phyloP scores from a whole-genome alignment of 495 filamentous ascomycete genomes.

The Letharia lupina region DNA sequence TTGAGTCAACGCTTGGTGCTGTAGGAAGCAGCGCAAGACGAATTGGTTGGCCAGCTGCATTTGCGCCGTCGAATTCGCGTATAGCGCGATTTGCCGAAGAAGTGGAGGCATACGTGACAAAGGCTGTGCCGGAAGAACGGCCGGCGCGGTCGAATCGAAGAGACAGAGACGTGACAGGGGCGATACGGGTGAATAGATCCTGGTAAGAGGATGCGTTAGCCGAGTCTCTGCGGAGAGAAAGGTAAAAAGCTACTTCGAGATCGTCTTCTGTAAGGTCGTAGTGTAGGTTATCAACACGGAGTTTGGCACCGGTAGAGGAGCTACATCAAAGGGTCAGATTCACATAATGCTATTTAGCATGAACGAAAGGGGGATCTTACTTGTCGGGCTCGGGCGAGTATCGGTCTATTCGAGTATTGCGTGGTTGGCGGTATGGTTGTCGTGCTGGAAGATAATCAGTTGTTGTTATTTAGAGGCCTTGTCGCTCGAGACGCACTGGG shows the following conservation, averaged over 20 bases:
- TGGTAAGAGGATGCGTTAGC: conserved; percentile 29
- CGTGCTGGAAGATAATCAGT: conserved; percentile 23
- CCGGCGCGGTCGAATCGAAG: conserved; percentile 84
- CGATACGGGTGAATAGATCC: conserved; percentile 76
- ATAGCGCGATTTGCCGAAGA: conserved; percentile 68
- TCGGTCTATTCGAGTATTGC: conserved; percentile 31
- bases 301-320: conserved; percentile 53
- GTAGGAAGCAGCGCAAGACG: conserved; percentile 59
- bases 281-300: conserved; percentile 86
- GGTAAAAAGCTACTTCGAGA: conserved; percentile 53
- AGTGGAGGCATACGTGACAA: conserved; percentile 64
- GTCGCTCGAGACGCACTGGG: conserved; percentile 32
- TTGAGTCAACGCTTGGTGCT: conserved; percentile 31
- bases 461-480: conserved; percentile 5
- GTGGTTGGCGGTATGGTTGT: conserved; percentile 35
- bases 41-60: conserved; percentile 89
- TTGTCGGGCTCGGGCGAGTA: conserved; percentile 43
- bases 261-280: conserved; percentile 87
- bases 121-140: conserved; percentile 79
- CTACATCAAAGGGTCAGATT: conserved; percentile 27
- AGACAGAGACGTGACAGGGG: conserved; percentile 58
- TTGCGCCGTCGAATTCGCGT: conserved; percentile 77
- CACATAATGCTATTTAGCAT: conserved; percentile 18
- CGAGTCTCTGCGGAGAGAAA: background rate
- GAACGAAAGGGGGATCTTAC: conserved; percentile 33